Evolutionary conservation across 2,329 filamentous ascomycete genomes (phyloP).

Genomic region (Colletotrichum eleusines): DNA sequence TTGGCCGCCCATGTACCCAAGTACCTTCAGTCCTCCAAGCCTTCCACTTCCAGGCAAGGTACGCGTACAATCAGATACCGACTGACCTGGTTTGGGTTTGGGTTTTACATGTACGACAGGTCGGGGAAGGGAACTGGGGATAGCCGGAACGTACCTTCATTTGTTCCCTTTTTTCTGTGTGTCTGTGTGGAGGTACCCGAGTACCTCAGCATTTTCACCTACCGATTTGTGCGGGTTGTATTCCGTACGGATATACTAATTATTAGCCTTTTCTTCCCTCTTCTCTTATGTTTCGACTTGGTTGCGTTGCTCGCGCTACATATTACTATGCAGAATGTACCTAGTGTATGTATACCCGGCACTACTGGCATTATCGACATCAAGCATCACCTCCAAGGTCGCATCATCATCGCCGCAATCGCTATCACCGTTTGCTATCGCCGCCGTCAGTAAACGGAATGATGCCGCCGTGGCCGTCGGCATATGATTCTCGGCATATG

Average conservation of each 20-base stretch:
- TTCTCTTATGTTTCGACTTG: background rate
- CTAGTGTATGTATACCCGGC: background rate
- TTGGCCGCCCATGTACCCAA: constrained; percentile 2
- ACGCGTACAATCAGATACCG: constrained; percentile 19
- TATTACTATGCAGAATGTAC: too few species aligned
- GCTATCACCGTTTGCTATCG: background rate
- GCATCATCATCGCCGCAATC: background rate
- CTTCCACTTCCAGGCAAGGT: constrained; percentile 11
- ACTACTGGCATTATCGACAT: constrained; percentile 1
- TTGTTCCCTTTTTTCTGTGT: background rate
- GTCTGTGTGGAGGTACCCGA: background rate
- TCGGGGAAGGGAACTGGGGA: constrained; percentile 15
- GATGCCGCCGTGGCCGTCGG: constrained; percentile 11
- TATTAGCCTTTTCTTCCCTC: constrained; percentile 16
- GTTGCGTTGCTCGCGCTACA: background rate
- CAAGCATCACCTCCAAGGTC: constrained; percentile 1
- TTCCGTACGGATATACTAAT: constrained; percentile 17
- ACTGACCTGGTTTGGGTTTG: constrained; percentile 10
- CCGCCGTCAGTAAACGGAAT: constrained; percentile 7
- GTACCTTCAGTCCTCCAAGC: background rate
- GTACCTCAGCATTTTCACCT: background rate
- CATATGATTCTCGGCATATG: too few species aligned
- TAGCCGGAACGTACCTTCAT: background rate
- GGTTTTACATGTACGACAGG: too few species aligned
- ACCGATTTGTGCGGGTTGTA: background rate